phyloP scores from a whole-genome alignment of 495 filamentous ascomycete species.

The Penicillium coprophilum region DNA sequence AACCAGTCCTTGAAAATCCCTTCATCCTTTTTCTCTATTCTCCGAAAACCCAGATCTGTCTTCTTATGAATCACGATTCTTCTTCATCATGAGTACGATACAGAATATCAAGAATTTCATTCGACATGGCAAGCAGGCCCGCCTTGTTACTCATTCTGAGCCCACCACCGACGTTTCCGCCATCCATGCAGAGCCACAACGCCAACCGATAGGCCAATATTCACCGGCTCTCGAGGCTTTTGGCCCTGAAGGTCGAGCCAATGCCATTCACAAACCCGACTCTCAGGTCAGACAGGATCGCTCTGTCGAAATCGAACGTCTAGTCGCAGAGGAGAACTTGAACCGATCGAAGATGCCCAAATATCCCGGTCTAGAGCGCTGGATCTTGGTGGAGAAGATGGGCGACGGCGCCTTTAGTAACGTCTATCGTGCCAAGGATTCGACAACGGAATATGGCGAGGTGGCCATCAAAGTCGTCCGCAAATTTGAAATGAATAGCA shows the following conservation, averaged over 20 bases:
- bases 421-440: slow-evolving; percentile 86
- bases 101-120: slow-evolving; percentile 97
- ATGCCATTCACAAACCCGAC: slow-evolving; percentile 55
- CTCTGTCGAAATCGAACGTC: slow-evolving; percentile 65
- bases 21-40: slow-evolving; percentile 23
- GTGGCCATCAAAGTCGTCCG: slow-evolving; percentile 98
- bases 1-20: slow-evolving; percentile 35
- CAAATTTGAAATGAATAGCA: slow-evolving; percentile 97
- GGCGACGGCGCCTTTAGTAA: slow-evolving; percentile 99
- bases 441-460: slow-evolving; percentile 64
- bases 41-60: slow-evolving; percentile 14
- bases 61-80: slow-evolving; percentile 2
- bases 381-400: slow-evolving; percentile 94
- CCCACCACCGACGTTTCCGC: slow-evolving; percentile 67
- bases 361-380: slow-evolving; percentile 91
- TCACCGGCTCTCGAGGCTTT: slow-evolving; percentile 55
- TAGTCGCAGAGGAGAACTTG: slow-evolving; percentile 88
- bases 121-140: slow-evolving; percentile 95
- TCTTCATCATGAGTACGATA: slow-evolving; percentile 67
- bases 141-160: slow-evolving; percentile 63
- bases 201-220: slow-evolving; percentile 50
- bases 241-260: slow-evolving; percentile 46
- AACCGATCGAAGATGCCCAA: slow-evolving; percentile 80
- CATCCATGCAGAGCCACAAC: slow-evolving; percentile 66
- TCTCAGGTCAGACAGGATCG: slow-evolving; percentile 47